Percentiles rank a stretch among this genome's conserved stretches.
phyloP scores from a whole-genome alignment of 2,329 filamentous ascomycete genomes.

The Sclerotinia subarctica region DNA sequence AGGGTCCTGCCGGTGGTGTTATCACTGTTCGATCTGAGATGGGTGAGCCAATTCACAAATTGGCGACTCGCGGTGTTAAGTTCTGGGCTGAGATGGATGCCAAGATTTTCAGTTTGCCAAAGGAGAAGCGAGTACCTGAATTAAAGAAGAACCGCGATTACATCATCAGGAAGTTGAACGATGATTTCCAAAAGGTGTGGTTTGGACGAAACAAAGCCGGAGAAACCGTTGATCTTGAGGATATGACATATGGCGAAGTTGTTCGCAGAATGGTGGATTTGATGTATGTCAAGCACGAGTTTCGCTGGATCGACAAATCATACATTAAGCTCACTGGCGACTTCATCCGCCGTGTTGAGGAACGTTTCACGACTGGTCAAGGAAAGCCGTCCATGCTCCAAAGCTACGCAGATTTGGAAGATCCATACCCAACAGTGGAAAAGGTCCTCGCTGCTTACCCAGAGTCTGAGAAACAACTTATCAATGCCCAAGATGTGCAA shows the following conservation, averaged over 20 bases:
- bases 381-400: slow-evolving; percentile 81
- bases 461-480: slow-evolving; percentile 83
- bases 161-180: slow-evolving; percentile 94
- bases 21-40: slow-evolving; percentile 98
- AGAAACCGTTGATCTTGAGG: slow-evolving; percentile 80
- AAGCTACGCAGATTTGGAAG: slow-evolving; percentile 81
- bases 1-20: slow-evolving; percentile 84
- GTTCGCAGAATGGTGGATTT: slow-evolving; percentile 83
- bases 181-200: slow-evolving; percentile 96
- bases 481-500: slow-evolving; percentile 97
- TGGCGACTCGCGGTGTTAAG: slow-evolving; percentile 89
- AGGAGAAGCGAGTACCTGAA: slow-evolving; percentile 81
- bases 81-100: slow-evolving; percentile 99
- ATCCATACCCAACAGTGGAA: slow-evolving; percentile 75
- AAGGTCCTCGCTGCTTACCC: slow-evolving; percentile 80
- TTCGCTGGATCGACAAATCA: slow-evolving; percentile 86
- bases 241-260: slow-evolving; percentile 93
- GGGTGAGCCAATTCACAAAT: slow-evolving; percentile 99
- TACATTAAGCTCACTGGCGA: slow-evolving; percentile 82
- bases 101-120: slow-evolving; percentile 95
- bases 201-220: slow-evolving; percentile 82
- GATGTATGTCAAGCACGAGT: slow-evolving; percentile 87
- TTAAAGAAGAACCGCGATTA: slow-evolving; percentile 84
- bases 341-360: slow-evolving; percentile 94
- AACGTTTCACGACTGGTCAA: slow-evolving; percentile 76